These are phyloP conservation scores for Hordeum marinum DNA, from an alignment of 176 grass and related monocot species.

Conservation along the genomic window DNA sequence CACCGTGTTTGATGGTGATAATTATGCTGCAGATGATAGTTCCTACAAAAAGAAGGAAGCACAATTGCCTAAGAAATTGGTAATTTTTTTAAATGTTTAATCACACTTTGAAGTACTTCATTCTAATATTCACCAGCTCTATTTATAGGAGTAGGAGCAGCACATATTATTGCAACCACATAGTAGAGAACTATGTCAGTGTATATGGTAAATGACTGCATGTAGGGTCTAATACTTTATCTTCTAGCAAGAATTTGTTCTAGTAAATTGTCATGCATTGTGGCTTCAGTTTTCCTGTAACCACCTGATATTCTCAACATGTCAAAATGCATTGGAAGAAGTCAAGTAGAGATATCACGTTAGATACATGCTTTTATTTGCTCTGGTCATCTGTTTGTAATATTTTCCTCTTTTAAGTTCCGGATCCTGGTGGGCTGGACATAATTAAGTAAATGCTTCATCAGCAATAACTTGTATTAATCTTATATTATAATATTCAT, in stretches of 20 bases:
- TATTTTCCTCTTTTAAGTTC: background rate
- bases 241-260: background rate
- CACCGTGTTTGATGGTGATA: slow-evolving; percentile 84
- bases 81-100: slow-evolving; percentile 28
- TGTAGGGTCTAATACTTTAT: background rate
- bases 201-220: slow-evolving; percentile 13
- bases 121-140: slow-evolving; percentile 10
- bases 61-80: slow-evolving; percentile 80
- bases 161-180: background rate
- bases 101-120: background rate
- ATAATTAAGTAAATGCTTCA: slow-evolving; percentile 3
- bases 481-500: background rate
- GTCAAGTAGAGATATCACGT: background rate
- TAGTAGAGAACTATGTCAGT: slow-evolving; percentile 18
- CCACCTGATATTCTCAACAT: background rate
- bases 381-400: background rate
- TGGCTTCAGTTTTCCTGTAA: slow-evolving; percentile 14
- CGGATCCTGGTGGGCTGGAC: background rate
- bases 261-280: background rate
- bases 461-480: background rate
- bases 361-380: background rate
- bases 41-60: slow-evolving; percentile 87
- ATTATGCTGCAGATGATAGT: slow-evolving; percentile 66
- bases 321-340: background rate
- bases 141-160: slow-evolving; percentile 1